Conservation (phyloP, 2,329 filamentous ascomycete genomes). For the Talaromyces sp. region DNA sequence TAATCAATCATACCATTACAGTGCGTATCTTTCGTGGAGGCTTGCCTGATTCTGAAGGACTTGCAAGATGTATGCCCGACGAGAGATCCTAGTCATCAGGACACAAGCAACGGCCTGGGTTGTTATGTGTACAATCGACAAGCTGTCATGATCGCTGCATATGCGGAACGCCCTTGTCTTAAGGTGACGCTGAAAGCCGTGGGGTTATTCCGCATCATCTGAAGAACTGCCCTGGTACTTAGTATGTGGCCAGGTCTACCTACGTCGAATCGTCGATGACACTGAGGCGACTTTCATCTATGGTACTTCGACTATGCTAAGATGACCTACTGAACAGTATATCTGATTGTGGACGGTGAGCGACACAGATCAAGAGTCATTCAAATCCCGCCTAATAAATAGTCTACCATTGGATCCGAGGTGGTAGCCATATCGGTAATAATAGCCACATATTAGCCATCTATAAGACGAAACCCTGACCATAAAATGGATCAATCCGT, state of each 20-base stretch:
- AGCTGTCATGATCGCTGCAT: not conserved
- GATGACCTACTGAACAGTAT: not conserved
- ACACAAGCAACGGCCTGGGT: not conserved
- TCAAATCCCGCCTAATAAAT: not conserved
- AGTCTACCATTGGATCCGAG: not conserved
- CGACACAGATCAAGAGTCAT: not conserved
- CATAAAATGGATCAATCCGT: not conserved
- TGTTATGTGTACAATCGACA: not conserved
- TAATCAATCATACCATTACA: not conserved
- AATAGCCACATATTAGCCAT: slow-evolving; percentile 6
- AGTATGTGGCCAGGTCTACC: not conserved
- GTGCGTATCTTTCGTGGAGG: not conserved
- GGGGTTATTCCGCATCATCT: not conserved
- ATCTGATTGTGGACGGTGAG: not conserved
- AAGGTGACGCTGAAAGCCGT: not conserved
- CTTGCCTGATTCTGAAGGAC: not conserved
- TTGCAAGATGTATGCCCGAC: not conserved
- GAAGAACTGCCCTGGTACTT: not conserved
- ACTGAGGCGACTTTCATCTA: not conserved
- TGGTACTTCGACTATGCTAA: not conserved
- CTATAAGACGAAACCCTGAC: not conserved
- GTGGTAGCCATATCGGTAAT: not conserved
- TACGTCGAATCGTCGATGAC: not conserved
- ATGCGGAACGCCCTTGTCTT: not conserved
- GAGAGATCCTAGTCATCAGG: not conserved